Percentiles rank a stretch among this genome's conserved stretches.
These are phyloP conservation scores for Ophiocordyceps camponoti-floridani DNA, from an alignment of 2,329 filamentous ascomycete genomes.

Conservation along the genomic window DNA sequence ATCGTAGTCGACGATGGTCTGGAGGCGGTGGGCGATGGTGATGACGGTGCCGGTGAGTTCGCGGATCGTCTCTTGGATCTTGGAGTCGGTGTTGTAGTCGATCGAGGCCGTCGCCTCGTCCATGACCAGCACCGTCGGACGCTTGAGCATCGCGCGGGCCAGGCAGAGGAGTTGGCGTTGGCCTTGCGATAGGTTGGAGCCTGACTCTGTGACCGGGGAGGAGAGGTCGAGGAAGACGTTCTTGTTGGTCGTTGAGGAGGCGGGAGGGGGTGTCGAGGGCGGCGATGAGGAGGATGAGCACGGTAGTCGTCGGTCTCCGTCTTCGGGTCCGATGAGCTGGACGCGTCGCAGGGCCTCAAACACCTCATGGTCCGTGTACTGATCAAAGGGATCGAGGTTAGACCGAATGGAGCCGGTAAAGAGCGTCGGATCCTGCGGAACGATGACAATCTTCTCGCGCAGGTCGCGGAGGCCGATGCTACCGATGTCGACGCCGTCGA, in stretches of 20 bases:
- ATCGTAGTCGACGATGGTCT: slow-evolving; percentile 97
- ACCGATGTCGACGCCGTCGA: slow-evolving; percentile 83
- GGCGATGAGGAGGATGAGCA: too few relatives aligned
- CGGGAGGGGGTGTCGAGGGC: slow-evolving; percentile 9
- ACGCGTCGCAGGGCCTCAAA: slow-evolving; percentile 75
- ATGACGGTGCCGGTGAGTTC: slow-evolving; percentile 86
- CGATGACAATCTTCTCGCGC: slow-evolving; percentile 87
- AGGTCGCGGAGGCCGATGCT: slow-evolving; percentile 84
- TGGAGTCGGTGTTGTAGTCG: slow-evolving; percentile 86
- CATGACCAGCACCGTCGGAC: slow-evolving; percentile 91
- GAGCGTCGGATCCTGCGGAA: slow-evolving; percentile 88
- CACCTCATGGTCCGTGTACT: slow-evolving; percentile 81
- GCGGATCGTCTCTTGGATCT: slow-evolving; percentile 94
- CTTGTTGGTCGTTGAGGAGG: slow-evolving; percentile 83
- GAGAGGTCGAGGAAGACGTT: slow-evolving; percentile 83
- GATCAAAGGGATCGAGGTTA: slow-evolving; percentile 82
- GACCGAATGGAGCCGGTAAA: slow-evolving; percentile 83
- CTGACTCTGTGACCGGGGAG: slow-evolving; percentile 73
- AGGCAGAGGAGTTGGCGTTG: slow-evolving; percentile 90
- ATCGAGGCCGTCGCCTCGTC: slow-evolving; percentile 97
- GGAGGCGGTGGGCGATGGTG: slow-evolving; percentile 86
- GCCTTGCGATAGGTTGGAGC: slow-evolving; percentile 86
- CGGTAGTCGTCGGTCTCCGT: too few relatives aligned
- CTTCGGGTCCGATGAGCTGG: slow-evolving; percentile 56
- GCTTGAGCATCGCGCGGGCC: slow-evolving; percentile 79